Evolutionary conservation across 2,329 filamentous ascomycete genomes (phyloP).

Genomic region (Talaromyces sp.): DNA sequence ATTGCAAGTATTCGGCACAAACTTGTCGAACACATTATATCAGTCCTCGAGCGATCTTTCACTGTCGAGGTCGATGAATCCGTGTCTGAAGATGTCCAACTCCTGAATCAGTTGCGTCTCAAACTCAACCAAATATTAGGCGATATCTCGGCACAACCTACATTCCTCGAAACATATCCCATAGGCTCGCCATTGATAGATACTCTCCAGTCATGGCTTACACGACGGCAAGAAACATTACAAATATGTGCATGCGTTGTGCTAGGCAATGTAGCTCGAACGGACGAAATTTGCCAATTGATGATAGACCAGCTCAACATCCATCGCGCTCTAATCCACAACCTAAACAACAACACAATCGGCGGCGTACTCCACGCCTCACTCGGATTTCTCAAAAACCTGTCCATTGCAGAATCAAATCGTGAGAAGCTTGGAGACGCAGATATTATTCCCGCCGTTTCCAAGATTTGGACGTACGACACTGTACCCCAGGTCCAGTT

Average conservation of each 20-base stretch:
- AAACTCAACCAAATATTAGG: constrained; percentile 41
- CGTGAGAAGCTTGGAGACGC: constrained; percentile 36
- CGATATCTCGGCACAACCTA: constrained; percentile 38
- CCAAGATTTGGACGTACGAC: constrained; percentile 40
- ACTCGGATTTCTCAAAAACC: constrained; percentile 48
- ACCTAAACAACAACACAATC: constrained; percentile 35
- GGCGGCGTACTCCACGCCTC: constrained; percentile 43
- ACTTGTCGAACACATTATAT: constrained; percentile 33
- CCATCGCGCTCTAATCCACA: constrained; percentile 39
- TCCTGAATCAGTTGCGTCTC: constrained; percentile 33
- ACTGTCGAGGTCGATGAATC: constrained; percentile 25
- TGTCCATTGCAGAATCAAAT: constrained; percentile 45
- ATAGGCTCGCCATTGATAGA: constrained; percentile 36
- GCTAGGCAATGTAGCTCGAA: constrained; percentile 47
- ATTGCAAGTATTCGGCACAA: constrained; percentile 31
- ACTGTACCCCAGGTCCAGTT: constrained; percentile 46
- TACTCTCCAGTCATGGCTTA: constrained; percentile 40
- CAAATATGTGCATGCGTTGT: constrained; percentile 47
- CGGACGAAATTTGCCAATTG: constrained; percentile 39
- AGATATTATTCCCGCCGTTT: constrained; percentile 38
- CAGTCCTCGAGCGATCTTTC: constrained; percentile 32
- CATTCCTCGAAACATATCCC: constrained; percentile 39
- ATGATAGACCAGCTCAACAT: constrained; percentile 41
- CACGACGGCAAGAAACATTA: constrained; percentile 39
- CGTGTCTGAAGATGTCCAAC: constrained; percentile 33